A percentile compares a stretch with the other conserved stretches of the same genome.
Evolutionary conservation across 192 early-diverging fungal genomes (phyloP).

Genomic region (Pilobolus umbonatus): DNA sequence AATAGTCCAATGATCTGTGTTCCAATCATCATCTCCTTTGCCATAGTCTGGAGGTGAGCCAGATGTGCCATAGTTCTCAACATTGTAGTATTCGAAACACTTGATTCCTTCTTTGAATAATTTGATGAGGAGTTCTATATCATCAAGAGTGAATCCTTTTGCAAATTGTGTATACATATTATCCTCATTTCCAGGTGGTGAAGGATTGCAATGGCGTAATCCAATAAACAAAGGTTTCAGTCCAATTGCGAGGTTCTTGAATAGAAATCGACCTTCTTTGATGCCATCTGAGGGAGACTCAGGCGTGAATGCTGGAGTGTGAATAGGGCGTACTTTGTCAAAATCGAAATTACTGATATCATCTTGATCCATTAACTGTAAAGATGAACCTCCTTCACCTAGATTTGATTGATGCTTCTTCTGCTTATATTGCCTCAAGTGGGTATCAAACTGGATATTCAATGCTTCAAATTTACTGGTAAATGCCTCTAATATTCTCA

Average conservation of each 20-base stretch:
- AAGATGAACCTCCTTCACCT: not conserved
- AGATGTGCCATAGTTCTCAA: conserved; percentile 57
- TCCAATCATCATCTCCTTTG: conserved; percentile 13
- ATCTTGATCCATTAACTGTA: conserved; percentile 40
- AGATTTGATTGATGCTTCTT: conserved; percentile 44
- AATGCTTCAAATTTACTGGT: conserved; percentile 67
- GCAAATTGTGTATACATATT: conserved; percentile 46
- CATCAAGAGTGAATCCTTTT: conserved; percentile 62
- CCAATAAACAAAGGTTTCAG: conserved; percentile 76
- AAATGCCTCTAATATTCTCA: conserved; percentile 85
- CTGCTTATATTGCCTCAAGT: conserved; percentile 52
- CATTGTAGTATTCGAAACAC: conserved; percentile 79
- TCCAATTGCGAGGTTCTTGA: conserved; percentile 85
- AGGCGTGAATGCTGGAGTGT: conserved; percentile 39
- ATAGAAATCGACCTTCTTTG: conserved; percentile 83
- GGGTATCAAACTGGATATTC: conserved; percentile 54
- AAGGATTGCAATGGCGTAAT: conserved; percentile 69
- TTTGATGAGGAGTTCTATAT: conserved; percentile 64
- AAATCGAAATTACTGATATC: conserved; percentile 45
- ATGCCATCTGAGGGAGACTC: conserved; percentile 60
- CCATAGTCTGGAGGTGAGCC: conserved; percentile 20
- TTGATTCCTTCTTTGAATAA: conserved; percentile 73
- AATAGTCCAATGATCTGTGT: conserved; percentile 10
- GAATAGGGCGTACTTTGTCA: conserved; percentile 50
- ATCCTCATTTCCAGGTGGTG: conserved; percentile 25